These are phyloP conservation scores for Globisporangium abappressorium DNA, from an alignment of 352 stramenopile species.

Conservation along the genomic window DNA sequence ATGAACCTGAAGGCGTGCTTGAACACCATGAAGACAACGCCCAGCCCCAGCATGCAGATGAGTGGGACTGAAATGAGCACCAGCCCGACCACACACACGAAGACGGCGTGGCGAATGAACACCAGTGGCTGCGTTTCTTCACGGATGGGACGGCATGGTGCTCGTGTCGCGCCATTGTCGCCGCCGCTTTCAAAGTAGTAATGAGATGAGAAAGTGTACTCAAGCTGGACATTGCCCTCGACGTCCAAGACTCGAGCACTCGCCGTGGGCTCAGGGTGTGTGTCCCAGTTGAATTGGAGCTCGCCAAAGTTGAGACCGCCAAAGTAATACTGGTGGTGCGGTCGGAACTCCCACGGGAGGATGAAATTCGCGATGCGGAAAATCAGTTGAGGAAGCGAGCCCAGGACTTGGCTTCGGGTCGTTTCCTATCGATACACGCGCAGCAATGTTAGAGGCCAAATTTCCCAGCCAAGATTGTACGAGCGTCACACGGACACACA, in stretches of 20 bases:
- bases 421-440: constrained; percentile 38
- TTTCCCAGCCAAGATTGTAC: background rate
- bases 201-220: constrained; percentile 22
- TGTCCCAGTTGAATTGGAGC: constrained; percentile 88
- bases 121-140: constrained; percentile 13
- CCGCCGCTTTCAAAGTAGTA: constrained; percentile 21
- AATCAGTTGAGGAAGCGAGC: constrained; percentile 45
- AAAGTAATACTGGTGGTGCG: constrained; percentile 59
- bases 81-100: constrained; percentile 10
- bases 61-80: constrained; percentile 16
- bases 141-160: constrained; percentile 27
- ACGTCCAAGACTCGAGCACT: constrained; percentile 22
- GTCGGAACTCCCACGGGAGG: constrained; percentile 73
- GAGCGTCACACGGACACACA: background rate
- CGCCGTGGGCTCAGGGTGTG: constrained; percentile 23
- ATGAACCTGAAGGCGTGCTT: constrained; percentile 23
- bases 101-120: constrained; percentile 14
- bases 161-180: background rate
- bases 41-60: background rate
- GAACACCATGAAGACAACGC: constrained; percentile 1
- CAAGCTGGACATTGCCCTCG: constrained; percentile 22
- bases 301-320: constrained; percentile 90
- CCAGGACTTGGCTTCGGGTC: constrained; percentile 44
- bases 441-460: background rate
- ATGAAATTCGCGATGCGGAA: constrained; percentile 68